Evolutionary conservation across 2,329 filamentous ascomycete species (phyloP).

Genomic region (Scedosporium aurantiacum): DNA sequence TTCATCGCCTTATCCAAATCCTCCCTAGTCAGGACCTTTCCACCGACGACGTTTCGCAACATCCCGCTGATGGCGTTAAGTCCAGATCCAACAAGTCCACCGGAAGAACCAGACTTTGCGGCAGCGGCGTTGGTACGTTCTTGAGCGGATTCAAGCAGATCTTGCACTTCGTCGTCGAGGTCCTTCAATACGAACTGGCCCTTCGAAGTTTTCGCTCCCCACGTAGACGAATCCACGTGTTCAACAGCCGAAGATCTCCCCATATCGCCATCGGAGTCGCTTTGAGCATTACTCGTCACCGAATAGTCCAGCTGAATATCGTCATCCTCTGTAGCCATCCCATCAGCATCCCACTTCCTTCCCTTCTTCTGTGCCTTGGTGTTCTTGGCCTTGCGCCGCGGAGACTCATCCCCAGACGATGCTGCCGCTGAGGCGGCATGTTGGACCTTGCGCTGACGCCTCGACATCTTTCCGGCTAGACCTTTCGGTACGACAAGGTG

Average conservation of each 20-base stretch:
- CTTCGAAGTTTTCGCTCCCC: constrained; percentile 75
- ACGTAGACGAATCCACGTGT: constrained; percentile 64
- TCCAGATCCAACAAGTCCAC: constrained; percentile 65
- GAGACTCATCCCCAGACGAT: constrained; percentile 76
- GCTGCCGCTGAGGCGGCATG: constrained; percentile 54
- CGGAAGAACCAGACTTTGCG: constrained; percentile 32
- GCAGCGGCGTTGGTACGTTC: constrained; percentile 40
- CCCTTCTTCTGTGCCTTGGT: constrained; percentile 64
- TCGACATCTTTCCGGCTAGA: constrained; percentile 65
- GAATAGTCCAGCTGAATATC: constrained; percentile 83
- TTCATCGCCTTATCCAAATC: constrained; percentile 89
- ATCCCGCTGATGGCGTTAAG: constrained; percentile 76
- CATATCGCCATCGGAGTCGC: constrained; percentile 22
- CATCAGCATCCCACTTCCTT: constrained; percentile 86
- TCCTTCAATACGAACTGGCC: constrained; percentile 93
- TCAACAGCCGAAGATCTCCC: constrained; percentile 54
- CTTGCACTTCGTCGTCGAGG: constrained; percentile 84
- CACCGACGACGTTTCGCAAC: constrained; percentile 90
- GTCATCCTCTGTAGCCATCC: constrained; percentile 73
- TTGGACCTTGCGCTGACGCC: constrained; percentile 60
- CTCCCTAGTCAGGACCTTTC: constrained; percentile 79
- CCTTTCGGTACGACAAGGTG: constrained; percentile 62
- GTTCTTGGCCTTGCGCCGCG: constrained; percentile 43
- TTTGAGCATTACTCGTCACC: constrained; percentile 42
- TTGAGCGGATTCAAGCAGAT: constrained; percentile 74